Conservation (phyloP, 163 green algal species). For the Scenedesmus sp. region DNA sequence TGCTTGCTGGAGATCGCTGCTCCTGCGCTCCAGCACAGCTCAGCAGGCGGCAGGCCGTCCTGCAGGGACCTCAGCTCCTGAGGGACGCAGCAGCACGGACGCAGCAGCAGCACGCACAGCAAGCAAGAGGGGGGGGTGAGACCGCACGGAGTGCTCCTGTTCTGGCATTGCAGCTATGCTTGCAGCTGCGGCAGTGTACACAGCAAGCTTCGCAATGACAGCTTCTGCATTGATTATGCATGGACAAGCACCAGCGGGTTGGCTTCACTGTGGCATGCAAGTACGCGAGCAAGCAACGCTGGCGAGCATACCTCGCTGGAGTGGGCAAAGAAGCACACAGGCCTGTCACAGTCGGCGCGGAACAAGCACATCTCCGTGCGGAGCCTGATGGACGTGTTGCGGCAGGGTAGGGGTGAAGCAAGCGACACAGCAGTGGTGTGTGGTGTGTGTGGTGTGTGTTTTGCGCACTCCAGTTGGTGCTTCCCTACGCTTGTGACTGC, state of each 20-base stretch:
- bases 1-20: conserved; percentile 1
- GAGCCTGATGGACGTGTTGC: conserved; percentile 6
- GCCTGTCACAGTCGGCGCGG: conserved; percentile 32
- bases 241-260: no score
- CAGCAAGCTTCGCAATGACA: no score
- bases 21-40: conserved; percentile 27
- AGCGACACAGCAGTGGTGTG: no score
- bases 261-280: no score
- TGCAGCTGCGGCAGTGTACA: not conserved
- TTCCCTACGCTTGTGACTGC: no score
- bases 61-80: not conserved
- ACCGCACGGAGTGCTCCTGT: no score
- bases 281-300: no score
- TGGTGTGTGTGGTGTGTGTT: no score
- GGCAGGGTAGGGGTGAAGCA: not conserved
- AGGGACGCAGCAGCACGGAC: not conserved
- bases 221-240: no score
- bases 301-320: not conserved
- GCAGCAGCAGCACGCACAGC: not conserved
- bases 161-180: no score
- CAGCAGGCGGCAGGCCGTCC: conserved; percentile 1
- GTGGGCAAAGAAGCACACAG: conserved; percentile 60
- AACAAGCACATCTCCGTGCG: conserved; percentile 55
- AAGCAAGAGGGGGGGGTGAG: not conserved
- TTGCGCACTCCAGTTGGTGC: no score